Evolutionary conservation across 2,329 filamentous ascomycete species (phyloP), one percentile per base, ranked within the genome.

Genomic region (Pyricularia pennisetigena): DNA sequence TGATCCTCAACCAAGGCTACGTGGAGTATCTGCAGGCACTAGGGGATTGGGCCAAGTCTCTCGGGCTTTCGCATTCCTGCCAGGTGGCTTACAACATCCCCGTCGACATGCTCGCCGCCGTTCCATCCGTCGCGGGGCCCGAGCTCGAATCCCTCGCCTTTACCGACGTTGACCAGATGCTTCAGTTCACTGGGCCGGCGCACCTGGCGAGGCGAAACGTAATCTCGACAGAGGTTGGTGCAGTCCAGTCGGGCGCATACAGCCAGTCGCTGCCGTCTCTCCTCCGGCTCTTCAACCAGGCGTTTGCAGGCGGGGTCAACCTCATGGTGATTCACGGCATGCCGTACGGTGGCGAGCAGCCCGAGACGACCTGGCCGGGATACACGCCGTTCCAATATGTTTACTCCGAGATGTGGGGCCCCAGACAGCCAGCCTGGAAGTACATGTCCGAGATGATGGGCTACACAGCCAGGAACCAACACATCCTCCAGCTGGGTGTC

Each of bases 341-440:
- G 64, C 72, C 80, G 0, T 82, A 79, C 66, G 76, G 76, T 0
- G 79, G 78, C 1, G 70, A 77, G 5, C 83, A 83, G 67, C 72
- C 72, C 0, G 78, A 80, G 65, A 83, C 82, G 0, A 83, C 82
- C 0, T 85, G 82, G 82, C 82, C 82, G 0, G 80, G 79, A 0
- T 82, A 78, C 67, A 79, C 78, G 0, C 75, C 81, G 0, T 83
- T 84, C 68, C 69, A 67, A 6, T 84, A 81, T 69, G 59, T 74
- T 0, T 82, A 79, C 68, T 76, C 77, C 0, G 79, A 81, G n/a
- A 76, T 79, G 73, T 77, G 79, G 69, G 74, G 74, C 4, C 74
- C 72, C 0, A 74, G 78, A 7, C 78, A 82, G 65, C 82, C 82
- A 0, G 77, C 75, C 0, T 83, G 79, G 79, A 74, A 76, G 20